Percentiles rank a stretch among this genome's conserved stretches.
phyloP scores from a whole-genome alignment of 805 yeast genomes.

The Candida wancherniae region DNA sequence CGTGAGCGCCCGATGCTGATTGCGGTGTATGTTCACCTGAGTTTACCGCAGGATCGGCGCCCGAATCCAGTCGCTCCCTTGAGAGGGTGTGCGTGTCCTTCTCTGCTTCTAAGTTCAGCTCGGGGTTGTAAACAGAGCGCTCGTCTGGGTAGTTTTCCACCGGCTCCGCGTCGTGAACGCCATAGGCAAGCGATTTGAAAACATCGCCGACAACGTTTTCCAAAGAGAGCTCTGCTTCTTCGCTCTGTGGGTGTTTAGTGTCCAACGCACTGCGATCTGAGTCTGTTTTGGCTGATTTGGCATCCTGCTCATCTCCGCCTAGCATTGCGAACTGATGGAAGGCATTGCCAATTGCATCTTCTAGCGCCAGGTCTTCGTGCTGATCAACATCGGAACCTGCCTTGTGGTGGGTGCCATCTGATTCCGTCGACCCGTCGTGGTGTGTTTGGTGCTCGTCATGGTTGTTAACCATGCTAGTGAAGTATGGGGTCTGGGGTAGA shows the following conservation, averaged over 20 bases:
- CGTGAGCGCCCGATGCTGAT: no score
- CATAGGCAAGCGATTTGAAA: constrained; percentile 2
- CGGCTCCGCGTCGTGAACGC: background rate
- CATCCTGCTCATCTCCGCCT: background rate
- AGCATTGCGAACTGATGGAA: constrained; percentile 28
- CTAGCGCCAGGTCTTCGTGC: constrained; percentile 15
- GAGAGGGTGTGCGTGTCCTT: no score
- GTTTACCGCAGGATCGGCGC: no score
- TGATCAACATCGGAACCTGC: no score
- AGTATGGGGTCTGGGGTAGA: constrained; percentile 9
- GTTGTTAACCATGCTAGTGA: constrained; percentile 4
- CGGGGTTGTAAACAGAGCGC: no score
- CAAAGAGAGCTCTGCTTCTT: constrained; percentile 1
- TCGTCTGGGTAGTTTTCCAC: no score
- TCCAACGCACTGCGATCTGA: background rate
- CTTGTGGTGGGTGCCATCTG: no score
- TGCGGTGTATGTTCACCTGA: no score
- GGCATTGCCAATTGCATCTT: constrained; percentile 37
- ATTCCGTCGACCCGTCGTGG: no score
- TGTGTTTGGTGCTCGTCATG: constrained; percentile 1
- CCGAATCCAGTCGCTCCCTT: no score
- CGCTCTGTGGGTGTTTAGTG: background rate
- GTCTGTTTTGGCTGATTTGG: constrained; percentile 1
- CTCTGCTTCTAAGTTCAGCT: no score
- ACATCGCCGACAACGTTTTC: constrained; percentile 7